Conservation (phyloP, 192 early-diverging fungal species). For the Linnemannia schmuckeri region DNA sequence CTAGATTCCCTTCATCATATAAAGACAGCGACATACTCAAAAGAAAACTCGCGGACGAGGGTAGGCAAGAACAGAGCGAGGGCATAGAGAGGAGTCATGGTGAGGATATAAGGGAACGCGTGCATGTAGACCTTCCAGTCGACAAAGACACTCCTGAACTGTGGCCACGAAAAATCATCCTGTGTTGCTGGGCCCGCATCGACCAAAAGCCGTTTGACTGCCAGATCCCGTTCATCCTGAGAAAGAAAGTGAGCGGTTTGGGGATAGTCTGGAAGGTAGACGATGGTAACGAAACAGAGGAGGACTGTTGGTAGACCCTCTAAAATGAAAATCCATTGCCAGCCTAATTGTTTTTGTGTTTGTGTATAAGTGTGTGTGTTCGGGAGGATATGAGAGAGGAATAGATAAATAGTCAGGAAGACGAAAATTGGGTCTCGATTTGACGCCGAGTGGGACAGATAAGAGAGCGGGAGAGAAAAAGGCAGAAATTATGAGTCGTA, state of each 20-base stretch:
- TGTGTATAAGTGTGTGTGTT: not conserved
- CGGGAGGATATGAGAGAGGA: not conserved
- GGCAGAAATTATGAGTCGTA: not conserved
- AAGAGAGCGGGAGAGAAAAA: not conserved
- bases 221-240: slow-evolving; percentile 55
- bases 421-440: not conserved
- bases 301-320: slow-evolving; percentile 67
- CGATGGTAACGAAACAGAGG: slow-evolving; percentile 43
- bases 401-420: not conserved
- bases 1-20: not conserved
- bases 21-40: slow-evolving; percentile 11
- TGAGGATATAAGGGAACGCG: slow-evolving; percentile 70
- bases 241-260: slow-evolving; percentile 59
- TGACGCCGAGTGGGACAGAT: not conserved
- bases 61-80: slow-evolving; percentile 77
- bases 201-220: slow-evolving; percentile 46
- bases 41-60: slow-evolving; percentile 65
- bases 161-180: slow-evolving; percentile 60
- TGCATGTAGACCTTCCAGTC: slow-evolving; percentile 65
- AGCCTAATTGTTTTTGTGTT: slow-evolving; percentile 32
- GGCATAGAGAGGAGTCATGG: slow-evolving; percentile 69
- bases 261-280: slow-evolving; percentile 61
- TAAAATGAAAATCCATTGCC: slow-evolving; percentile 77
- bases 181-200: slow-evolving; percentile 63
- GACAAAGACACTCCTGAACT: slow-evolving; percentile 57